phyloP scores from a whole-genome alignment of 306 rosid species.

The Quillaja saponaria region DNA sequence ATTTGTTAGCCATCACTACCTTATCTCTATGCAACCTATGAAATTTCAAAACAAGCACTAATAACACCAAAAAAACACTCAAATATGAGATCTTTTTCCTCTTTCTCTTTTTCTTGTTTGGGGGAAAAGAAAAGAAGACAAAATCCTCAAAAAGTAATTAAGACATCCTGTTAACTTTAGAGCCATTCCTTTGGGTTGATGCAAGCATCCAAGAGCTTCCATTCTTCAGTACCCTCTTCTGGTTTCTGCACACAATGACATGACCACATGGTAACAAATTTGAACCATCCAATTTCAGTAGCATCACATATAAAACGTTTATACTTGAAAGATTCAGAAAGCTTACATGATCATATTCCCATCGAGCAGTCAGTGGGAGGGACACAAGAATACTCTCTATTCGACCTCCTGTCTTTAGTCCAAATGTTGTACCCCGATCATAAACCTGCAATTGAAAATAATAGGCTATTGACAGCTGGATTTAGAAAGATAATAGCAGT shows the following conservation, averaged over 20 bases:
- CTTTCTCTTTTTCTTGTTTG: too few relatives aligned
- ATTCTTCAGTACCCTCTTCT: constrained; percentile 96
- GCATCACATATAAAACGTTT: constrained; percentile 9
- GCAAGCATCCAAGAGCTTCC: constrained; percentile 94
- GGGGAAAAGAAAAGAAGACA: too few relatives aligned
- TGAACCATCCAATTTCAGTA: constrained; percentile 1
- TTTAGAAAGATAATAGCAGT: not conserved
- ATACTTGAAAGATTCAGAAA: constrained; percentile 17
- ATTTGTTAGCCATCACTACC: too few relatives aligned
- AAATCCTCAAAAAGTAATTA: too few relatives aligned
- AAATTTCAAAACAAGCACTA: too few relatives aligned
- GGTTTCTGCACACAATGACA: constrained; percentile 67
- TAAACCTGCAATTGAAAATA: constrained; percentile 59
- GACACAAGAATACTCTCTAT: constrained; percentile 98
- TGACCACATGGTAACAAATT: constrained; percentile 18
- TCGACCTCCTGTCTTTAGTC: constrained; percentile 96
- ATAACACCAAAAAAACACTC: too few relatives aligned
- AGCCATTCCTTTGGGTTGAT: constrained; percentile 95
- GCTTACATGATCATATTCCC: constrained; percentile 96
- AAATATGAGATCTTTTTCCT: too few relatives aligned
- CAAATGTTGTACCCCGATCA: constrained; percentile 97
- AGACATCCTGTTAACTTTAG: constrained; percentile 32
- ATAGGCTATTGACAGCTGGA: constrained; percentile 11
- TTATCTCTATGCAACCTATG: too few relatives aligned
- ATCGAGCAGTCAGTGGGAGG: constrained; percentile 90